Evolutionary conservation across 305 asterid species (phyloP), one percentile per base, ranked within the genome.

Genomic region (Fraxinus platypoda): DNA sequence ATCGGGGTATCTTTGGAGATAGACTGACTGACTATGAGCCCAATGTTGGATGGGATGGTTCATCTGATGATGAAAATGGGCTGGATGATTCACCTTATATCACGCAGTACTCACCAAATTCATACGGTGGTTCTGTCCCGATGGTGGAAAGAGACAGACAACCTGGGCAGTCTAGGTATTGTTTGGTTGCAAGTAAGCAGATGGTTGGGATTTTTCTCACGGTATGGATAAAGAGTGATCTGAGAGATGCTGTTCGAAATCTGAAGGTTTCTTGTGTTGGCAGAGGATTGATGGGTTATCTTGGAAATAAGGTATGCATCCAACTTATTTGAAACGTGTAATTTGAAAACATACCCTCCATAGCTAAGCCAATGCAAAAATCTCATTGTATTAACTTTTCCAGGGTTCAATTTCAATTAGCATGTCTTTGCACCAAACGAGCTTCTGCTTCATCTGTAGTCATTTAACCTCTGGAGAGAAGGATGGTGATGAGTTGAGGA

Each of bases 401-500:
- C 92, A 97, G 99, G 99, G 99, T 33, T 97, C 99, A 4, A 97
- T 97, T 83, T 97, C 99, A 4, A 94, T 97, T 75, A 97, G 99
- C 93, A 92, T 97, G 99, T 97, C 97, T 0, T 88, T 97, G 93
- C 98, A 97, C 88, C 97, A 91, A 87, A 97, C 99, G 34, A 97
- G 98, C 90, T 97, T 97, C 91, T 97, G 99, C 97, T 97, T 96
- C 91, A 74, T 94, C 33, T 96, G 99, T 76, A 96, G 95, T 54
- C 99, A 96, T 84, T 82, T 96, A 81, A 94, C 98, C 13, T 96
- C 99, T 8, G 99, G 99, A 38, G 97, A 96, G 85, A 96, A 92
- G 89, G 99, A 94, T 5, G 98, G 99, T 0, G 99, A 94, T 8
- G 99, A 96, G 90, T 85, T 92, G 57, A 76, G 99, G 30, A 91